phyloP scores from a whole-genome alignment of 2,329 filamentous ascomycete species.

The Hortaea sp. region DNA sequence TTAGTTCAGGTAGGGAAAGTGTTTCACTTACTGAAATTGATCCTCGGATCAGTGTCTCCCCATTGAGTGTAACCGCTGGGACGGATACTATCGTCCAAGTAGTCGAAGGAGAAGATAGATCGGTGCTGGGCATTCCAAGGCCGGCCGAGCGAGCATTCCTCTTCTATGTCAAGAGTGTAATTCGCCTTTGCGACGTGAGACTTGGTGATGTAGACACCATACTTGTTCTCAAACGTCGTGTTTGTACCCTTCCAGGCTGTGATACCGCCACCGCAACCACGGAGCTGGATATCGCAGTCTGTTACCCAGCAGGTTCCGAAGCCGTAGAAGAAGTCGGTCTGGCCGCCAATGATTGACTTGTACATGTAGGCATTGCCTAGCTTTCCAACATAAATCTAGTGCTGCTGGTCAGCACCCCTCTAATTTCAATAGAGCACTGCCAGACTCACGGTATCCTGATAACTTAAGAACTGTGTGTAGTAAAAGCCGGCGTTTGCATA shows the following conservation, averaged over 20 bases:
- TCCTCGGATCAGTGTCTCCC: slow-evolving; percentile 33
- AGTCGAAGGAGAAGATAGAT: slow-evolving; percentile 46
- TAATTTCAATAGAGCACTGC: not conserved
- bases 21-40: slow-evolving; percentile 20
- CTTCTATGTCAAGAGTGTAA: slow-evolving; percentile 29
- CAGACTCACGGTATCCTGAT: slow-evolving; percentile 52
- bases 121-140: slow-evolving; percentile 52
- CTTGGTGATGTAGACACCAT: slow-evolving; percentile 54
- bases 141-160: slow-evolving; percentile 49
- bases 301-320: slow-evolving; percentile 47
- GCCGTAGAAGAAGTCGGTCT: slow-evolving; percentile 59
- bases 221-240: slow-evolving; percentile 56
- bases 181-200: slow-evolving; percentile 48
- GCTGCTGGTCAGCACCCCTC: not conserved
- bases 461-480: slow-evolving; percentile 55
- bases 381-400: slow-evolving; percentile 53
- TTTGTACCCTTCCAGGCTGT: slow-evolving; percentile 61
- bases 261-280: slow-evolving; percentile 55
- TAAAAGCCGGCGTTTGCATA: slow-evolving; percentile 60
- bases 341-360: slow-evolving; percentile 49
- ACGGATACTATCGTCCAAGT: slow-evolving; percentile 45
- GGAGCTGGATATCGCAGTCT: slow-evolving; percentile 43
- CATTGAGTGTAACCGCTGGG: slow-evolving; percentile 48
- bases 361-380: slow-evolving; percentile 57
- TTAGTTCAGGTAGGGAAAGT: no score